phyloP scores from a whole-genome alignment of 352 stramenopile genomes.

The Globisporangium mamillatum region DNA sequence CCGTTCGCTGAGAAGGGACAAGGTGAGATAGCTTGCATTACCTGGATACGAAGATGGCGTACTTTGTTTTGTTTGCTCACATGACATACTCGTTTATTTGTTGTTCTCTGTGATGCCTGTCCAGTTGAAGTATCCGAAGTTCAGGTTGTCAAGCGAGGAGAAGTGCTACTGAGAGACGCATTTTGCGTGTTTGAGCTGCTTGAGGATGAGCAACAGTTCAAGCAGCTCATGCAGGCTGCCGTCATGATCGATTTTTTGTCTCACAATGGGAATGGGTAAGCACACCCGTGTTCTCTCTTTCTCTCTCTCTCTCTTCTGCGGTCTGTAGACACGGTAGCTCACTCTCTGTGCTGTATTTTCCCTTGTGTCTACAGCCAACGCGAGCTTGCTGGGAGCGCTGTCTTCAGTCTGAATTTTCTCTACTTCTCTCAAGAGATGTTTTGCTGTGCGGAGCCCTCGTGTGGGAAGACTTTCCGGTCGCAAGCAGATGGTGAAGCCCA shows the following conservation, averaged over 20 bases:
- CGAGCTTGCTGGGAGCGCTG: conserved; percentile 27
- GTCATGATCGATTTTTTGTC: conserved; percentile 40
- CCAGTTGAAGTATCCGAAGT: conserved; percentile 43
- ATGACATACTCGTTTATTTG: neutral
- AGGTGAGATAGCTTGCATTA: conserved; percentile 20
- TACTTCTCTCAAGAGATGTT: conserved; percentile 58
- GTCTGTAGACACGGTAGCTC: neutral
- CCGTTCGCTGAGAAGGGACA: conserved; percentile 34
- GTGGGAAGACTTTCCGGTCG: conserved; percentile 32
- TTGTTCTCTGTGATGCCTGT: neutral
- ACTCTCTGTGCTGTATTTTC: neutral
- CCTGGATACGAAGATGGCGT: neutral
- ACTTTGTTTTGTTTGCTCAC: neutral
- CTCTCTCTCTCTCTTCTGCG: too few relatives aligned
- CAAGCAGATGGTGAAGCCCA: conserved; percentile 30
- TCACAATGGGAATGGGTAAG: neutral
- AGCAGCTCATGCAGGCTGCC: conserved; percentile 42
- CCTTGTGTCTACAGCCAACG: neutral
- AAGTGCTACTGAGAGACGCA: conserved; percentile 30
- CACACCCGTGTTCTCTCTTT: neutral
- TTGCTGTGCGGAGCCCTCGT: conserved; percentile 37
- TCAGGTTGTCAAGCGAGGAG: conserved; percentile 30
- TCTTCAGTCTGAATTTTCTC: conserved; percentile 77
- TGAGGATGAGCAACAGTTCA: conserved; percentile 31
- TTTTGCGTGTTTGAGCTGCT: conserved; percentile 51